phyloP scores from a whole-genome alignment of 176 grass and related monocot species.

The Phragmites australis region DNA sequence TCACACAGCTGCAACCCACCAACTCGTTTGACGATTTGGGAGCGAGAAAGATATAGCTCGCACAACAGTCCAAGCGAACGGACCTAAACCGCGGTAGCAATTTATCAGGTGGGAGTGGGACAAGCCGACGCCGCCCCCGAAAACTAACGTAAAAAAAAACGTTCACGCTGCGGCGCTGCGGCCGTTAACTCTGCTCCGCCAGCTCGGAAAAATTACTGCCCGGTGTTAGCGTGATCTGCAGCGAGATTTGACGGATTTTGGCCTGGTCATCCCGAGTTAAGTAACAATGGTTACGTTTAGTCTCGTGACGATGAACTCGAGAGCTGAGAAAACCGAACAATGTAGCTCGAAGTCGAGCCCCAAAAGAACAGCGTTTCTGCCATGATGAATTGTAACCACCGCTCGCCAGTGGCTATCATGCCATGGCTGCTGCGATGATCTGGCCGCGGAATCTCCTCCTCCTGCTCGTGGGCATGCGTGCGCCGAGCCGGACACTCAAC shows the following conservation, averaged over 20 bases:
- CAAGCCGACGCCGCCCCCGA: background rate
- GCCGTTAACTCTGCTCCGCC: background rate
- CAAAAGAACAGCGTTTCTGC: background rate
- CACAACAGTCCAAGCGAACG: conserved; percentile 42
- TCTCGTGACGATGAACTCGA: background rate
- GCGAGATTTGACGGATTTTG: background rate
- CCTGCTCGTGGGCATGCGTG: conserved; percentile 18
- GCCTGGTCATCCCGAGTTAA: background rate
- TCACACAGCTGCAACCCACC: conserved; percentile 24
- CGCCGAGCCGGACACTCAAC: background rate
- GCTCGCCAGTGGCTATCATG: background rate
- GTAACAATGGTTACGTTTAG: background rate
- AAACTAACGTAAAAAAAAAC: background rate
- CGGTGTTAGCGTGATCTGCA: background rate
- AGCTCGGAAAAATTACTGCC: background rate
- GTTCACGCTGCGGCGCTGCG: background rate
- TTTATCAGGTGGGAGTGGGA: no score
- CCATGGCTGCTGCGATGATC: background rate
- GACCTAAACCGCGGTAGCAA: conserved; percentile 41
- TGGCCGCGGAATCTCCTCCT: conserved; percentile 14
- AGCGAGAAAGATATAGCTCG: background rate
- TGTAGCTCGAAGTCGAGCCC: no score
- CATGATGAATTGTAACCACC: conserved; percentile 4
- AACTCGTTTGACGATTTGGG: conserved; percentile 32
- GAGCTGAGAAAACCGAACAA: background rate